phyloP scores from a whole-genome alignment of 1,139 yeast species.

The Protomyces inundatus region DNA sequence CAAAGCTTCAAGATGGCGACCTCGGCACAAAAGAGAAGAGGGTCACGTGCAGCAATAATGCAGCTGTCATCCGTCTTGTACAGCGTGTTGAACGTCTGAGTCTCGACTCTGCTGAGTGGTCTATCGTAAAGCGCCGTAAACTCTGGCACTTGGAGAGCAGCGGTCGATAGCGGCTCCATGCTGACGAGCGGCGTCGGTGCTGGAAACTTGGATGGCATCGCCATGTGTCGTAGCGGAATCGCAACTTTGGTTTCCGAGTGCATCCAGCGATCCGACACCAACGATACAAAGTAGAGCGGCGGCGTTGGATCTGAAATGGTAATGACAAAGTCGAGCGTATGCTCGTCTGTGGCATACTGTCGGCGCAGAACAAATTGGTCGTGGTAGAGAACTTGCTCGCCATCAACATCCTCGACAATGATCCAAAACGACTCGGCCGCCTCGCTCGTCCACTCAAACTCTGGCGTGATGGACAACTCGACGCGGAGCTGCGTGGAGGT shows the following conservation, averaged over 20 bases:
- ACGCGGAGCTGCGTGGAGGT: slow-evolving; percentile 62
- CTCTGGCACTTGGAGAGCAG: slow-evolving; percentile 48
- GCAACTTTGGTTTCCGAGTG: slow-evolving; percentile 66
- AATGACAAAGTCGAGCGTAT: slow-evolving; percentile 60
- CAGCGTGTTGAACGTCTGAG: slow-evolving; percentile 60
- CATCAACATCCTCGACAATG: slow-evolving; percentile 77
- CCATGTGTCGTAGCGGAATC: slow-evolving; percentile 51
- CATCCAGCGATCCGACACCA: slow-evolving; percentile 80
- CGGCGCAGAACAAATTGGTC: slow-evolving; percentile 54
- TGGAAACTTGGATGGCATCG: slow-evolving; percentile 65
- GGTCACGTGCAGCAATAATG: slow-evolving; percentile 68
- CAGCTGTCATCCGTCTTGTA: slow-evolving; percentile 56
- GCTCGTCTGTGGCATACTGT: slow-evolving; percentile 50
- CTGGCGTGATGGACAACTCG: slow-evolving; percentile 61
- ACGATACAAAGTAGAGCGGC: slow-evolving; percentile 68
- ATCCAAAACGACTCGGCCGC: slow-evolving; percentile 60
- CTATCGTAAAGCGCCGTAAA: slow-evolving; percentile 42
- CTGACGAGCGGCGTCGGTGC: slow-evolving; percentile 55
- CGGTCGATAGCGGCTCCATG: slow-evolving; percentile 47
- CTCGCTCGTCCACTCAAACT: slow-evolving; percentile 67
- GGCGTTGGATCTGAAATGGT: slow-evolving; percentile 57
- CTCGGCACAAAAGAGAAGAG: slow-evolving; percentile 68
- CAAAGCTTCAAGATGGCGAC: slow-evolving; percentile 67
- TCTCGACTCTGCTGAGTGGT: slow-evolving; percentile 68
- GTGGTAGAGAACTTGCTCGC: slow-evolving; percentile 60